Evolutionary conservation across 495 filamentous ascomycete species (phyloP), one percentile per base, ranked within the genome.

Genomic region (Hypoxylon lienhwacheense): DNA sequence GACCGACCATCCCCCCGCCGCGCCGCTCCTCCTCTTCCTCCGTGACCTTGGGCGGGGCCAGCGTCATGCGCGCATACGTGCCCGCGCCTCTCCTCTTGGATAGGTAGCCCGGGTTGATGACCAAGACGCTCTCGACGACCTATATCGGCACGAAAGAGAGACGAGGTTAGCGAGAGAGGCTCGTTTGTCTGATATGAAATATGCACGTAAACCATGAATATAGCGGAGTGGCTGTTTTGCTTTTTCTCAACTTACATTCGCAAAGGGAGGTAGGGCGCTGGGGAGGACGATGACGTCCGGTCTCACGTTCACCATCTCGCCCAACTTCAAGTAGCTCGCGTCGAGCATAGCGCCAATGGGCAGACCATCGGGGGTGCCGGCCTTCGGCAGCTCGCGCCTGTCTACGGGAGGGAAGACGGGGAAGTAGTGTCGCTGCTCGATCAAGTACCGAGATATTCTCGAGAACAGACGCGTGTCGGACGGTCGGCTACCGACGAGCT

Each of bases 381-480:
- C 78, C 66, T 83, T 87, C 2, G 86, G 86, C 50, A 92, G 66
- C 41, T 73, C 77, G 46, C 78, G 75, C 33, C 90, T 78, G 29
- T 83, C 81, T 17, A 79, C 75, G 0, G 91, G 85, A 21, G 93
- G 93, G 57, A 88, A 97, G 8, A 97, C 66, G 8, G 93, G 93
- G 64, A 88, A 90, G 68, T 88, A 96, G 70, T 92, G 89, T 2
- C 90, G 77, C 70, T 98, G 93, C 66, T 91, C 85, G 47, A 97
- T 79, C 21, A 98, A 67, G 59, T 90, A 83, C 33, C 82, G 80
- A 3, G 85, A 79, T 12, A 88, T 65, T 20, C 93, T 69, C 4
- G 84, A 82, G 28, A 95, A 75, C 15, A 88, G 41, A 53, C 84
- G 81, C 2, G 73, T 68, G 32, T 85, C 79, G 5, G 67, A 66